Percentiles rank a stretch among this genome's conserved stretches.
phyloP scores from a whole-genome alignment of 129 eudicot genomes.

The Escallonia rubra region DNA sequence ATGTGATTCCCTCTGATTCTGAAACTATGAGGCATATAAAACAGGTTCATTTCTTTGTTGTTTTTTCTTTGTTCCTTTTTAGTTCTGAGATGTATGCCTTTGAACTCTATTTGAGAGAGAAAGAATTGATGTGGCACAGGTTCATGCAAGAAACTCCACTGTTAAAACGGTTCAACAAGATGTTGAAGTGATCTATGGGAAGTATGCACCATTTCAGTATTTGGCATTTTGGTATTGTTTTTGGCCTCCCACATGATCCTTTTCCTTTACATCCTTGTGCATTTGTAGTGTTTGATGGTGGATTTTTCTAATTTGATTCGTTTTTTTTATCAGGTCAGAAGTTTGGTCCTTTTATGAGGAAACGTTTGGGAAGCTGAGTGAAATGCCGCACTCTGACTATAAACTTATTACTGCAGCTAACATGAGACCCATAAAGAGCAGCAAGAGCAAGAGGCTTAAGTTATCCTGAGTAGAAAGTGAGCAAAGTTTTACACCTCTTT shows the following conservation, averaged over 20 bases:
- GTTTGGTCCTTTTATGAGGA: slow-evolving; percentile 84
- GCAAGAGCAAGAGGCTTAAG: slow-evolving; percentile 24
- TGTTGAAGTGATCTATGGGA: slow-evolving; percentile 58
- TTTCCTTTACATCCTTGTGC: neutral
- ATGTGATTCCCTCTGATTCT: slow-evolving; percentile 81
- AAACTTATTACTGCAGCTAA: slow-evolving; percentile 81
- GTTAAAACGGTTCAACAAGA: slow-evolving; percentile 41
- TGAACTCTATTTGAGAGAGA: neutral
- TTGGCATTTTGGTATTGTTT: slow-evolving; percentile 71
- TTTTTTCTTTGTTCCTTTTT: neutral
- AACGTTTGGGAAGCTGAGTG: slow-evolving; percentile 73
- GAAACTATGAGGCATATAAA: slow-evolving; percentile 86
- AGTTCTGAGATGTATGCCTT: neutral
- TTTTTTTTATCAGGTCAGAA: slow-evolving; percentile 59
- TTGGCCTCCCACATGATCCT: neutral
- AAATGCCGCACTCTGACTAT: slow-evolving; percentile 54
- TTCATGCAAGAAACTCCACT: slow-evolving; percentile 55
- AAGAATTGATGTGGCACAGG: slow-evolving; percentile 31
- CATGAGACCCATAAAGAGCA: slow-evolving; percentile 35
- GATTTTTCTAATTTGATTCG: slow-evolving; percentile 4
- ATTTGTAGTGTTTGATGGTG: slow-evolving; percentile 4
- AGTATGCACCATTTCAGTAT: slow-evolving; percentile 82
- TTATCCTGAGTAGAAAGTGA: neutral
- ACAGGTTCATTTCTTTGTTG: slow-evolving; percentile 41
- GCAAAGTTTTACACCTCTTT: too few species aligned